These are phyloP conservation scores for Boletellus sp. DNA, from an alignment of 1,284 basidiomycete species.

Conservation along the genomic window DNA sequence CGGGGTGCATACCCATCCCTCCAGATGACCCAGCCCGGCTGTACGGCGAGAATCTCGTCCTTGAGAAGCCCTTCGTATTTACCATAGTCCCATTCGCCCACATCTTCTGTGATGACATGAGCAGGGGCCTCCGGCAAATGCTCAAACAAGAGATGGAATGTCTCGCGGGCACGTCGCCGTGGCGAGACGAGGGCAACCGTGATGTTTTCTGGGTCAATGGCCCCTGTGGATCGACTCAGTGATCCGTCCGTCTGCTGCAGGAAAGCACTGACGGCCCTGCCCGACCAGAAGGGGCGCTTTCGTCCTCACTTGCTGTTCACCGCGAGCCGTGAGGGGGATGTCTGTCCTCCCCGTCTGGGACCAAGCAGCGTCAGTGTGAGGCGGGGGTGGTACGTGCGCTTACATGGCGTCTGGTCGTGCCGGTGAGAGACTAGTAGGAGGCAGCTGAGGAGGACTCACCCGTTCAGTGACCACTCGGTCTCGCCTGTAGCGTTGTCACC, in stretches of 20 bases:
- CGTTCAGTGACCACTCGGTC: constrained; percentile 93
- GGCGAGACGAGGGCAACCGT: constrained; percentile 81
- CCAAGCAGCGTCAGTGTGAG: background rate
- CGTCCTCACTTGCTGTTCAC: constrained; percentile 69
- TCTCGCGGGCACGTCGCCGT: constrained; percentile 77
- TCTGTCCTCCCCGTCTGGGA: constrained; percentile 81
- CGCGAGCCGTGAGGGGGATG: constrained; percentile 81
- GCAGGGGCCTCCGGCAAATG: constrained; percentile 49
- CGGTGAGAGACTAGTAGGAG: constrained; percentile 7
- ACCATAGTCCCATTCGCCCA: constrained; percentile 88
- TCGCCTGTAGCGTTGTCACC: constrained; percentile 55
- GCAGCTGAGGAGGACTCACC: constrained; percentile 40
- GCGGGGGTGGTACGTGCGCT: constrained; percentile 14
- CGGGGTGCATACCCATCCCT: constrained; percentile 59
- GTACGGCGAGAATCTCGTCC: constrained; percentile 67
- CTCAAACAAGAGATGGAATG: constrained; percentile 79
- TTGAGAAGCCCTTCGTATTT: constrained; percentile 82
- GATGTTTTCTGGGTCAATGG: constrained; percentile 80
- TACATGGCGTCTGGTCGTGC: constrained; percentile 64
- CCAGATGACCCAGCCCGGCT: constrained; percentile 80
- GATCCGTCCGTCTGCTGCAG: background rate
- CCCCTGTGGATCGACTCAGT: constrained; percentile 44
- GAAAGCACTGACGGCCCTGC: constrained; percentile 60
- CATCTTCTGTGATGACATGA: constrained; percentile 61
- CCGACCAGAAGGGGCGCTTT: constrained; percentile 72